These are phyloP conservation scores for Linaria vulgaris DNA, from an alignment of 257 asterid genomes.

Conservation along the genomic window DNA sequence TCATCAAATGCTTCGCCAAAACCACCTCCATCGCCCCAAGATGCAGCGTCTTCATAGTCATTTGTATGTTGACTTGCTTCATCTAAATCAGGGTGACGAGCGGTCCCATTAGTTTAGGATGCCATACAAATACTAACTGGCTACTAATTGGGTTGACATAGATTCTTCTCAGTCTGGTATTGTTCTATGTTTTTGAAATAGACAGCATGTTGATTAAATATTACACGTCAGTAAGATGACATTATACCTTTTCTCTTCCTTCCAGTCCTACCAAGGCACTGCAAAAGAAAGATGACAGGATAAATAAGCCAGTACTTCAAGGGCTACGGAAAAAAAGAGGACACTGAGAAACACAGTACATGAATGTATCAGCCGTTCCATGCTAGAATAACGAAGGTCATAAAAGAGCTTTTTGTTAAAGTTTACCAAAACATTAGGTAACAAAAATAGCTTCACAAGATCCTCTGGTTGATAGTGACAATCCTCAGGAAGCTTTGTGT, in stretches of 20 bases:
- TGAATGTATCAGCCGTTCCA: neutral
- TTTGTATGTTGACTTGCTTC: slow-evolving; percentile 50
- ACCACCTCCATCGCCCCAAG: slow-evolving; percentile 74
- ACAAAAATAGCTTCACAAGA: slow-evolving; percentile 92
- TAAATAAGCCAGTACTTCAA: slow-evolving; percentile 3
- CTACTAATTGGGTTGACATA: neutral
- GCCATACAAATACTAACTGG: neutral
- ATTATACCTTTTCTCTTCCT: slow-evolving; percentile 51
- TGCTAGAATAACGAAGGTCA: neutral
- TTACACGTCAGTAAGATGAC: too few relatives aligned
- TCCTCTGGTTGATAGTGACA: slow-evolving; percentile 94
- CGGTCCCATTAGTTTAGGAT: slow-evolving; percentile 14
- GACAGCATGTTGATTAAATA: too few relatives aligned
- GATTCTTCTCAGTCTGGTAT: neutral
- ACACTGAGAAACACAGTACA: neutral
- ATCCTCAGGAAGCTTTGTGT: slow-evolving; percentile 92
- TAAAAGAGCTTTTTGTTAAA: neutral
- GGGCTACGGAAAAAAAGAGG: slow-evolving; percentile 4
- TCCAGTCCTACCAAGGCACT: slow-evolving; percentile 86
- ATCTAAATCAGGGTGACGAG: slow-evolving; percentile 42
- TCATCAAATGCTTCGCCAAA: slow-evolving; percentile 57
- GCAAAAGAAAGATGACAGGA: slow-evolving; percentile 32
- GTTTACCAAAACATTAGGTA: slow-evolving; percentile 79
- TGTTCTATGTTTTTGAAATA: neutral
- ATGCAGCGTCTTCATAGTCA: slow-evolving; percentile 52